Evolutionary conservation across 352 stramenopile genomes (phyloP), one percentile per base, ranked within the genome.

Genomic region (Phytophthora fragariaefolia): DNA sequence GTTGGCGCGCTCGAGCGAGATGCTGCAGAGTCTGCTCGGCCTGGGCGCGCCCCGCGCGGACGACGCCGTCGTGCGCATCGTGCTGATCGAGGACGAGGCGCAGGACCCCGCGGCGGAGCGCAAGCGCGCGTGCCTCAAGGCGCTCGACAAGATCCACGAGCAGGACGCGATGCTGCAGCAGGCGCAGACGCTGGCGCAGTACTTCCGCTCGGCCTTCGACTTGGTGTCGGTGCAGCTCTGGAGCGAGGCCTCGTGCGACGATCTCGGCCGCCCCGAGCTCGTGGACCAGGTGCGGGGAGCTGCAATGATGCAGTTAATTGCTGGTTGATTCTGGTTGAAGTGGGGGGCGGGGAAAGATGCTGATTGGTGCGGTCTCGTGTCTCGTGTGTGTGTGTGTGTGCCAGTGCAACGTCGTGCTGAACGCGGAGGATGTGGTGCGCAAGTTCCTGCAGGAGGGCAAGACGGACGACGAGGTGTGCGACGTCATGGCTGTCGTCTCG

Each of bases 391-490:
- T 56, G 6, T 53, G 20, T 15, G n/a, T 10, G n/a, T 57, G 53
- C 6, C 9, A 79, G 68, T 92, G 84, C 46, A 62, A 73, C 32
- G 51, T 73, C 1, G 69, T 92, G 4, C 9, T 83, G 6, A 49
- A 57, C 8, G 79, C 83, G 66, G 69, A 86, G 28, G 55, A 83
- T n/a, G 54, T 71, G 20, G 74, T 90, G 40, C 71, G 40, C 13
- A 34, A 60, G 66, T 88, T 87, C 60, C 43, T 90, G 22, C 36
- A 42, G 3, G 40, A 71, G 12, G 84, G 77, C 20, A 77, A 78
- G 53, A 73, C 73, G 9, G 61, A 85, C 26, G 68, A 80, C 4
- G 73, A 89, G 50, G 75, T 89, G 32, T 92, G 84, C 30, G 77
- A 82, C 36, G 47, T 73, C n/a, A 66, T 83, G 46, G 23, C 48